Conservation (phyloP, 495 filamentous ascomycete species). For the Penicillium odoratum region DNA sequence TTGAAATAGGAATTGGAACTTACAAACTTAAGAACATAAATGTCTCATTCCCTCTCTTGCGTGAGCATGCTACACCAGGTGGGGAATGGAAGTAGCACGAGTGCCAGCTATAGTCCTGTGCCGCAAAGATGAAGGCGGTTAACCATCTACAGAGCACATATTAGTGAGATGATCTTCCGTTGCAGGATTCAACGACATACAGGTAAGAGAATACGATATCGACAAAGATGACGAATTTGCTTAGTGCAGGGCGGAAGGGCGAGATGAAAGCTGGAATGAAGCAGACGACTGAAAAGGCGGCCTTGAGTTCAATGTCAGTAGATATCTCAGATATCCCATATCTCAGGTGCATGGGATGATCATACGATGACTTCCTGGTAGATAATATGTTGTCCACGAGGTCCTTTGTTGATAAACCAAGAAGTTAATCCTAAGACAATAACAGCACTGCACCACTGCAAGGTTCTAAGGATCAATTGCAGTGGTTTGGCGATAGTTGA, state of each 20-base stretch:
- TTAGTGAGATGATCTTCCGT: not conserved
- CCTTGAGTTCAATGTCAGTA: constrained; percentile 26
- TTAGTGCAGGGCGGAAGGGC: constrained; percentile 45
- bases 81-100: constrained; percentile 36
- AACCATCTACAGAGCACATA: constrained; percentile 49
- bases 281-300: constrained; percentile 56
- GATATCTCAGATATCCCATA: no score
- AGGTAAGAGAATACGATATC: constrained; percentile 65
- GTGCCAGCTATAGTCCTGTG: constrained; percentile 52
- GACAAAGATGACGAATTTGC: constrained; percentile 51
- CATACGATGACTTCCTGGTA: constrained; percentile 60
- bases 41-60: constrained; percentile 53
- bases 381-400: constrained; percentile 45
- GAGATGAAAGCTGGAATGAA: constrained; percentile 59
- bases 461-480: constrained; percentile 32
- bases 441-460: constrained; percentile 58
- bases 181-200: constrained; percentile 26
- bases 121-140: constrained; percentile 59
- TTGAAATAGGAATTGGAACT: constrained; percentile 19
- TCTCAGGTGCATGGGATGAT: no score
- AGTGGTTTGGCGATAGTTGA: constrained; percentile 35
- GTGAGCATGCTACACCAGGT: constrained; percentile 28
- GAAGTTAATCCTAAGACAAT: constrained; percentile 62
- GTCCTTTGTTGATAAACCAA: constrained; percentile 50
- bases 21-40: constrained; percentile 66